Conservation (phyloP, 805 yeast species). For the Starmerella apis region DNA sequence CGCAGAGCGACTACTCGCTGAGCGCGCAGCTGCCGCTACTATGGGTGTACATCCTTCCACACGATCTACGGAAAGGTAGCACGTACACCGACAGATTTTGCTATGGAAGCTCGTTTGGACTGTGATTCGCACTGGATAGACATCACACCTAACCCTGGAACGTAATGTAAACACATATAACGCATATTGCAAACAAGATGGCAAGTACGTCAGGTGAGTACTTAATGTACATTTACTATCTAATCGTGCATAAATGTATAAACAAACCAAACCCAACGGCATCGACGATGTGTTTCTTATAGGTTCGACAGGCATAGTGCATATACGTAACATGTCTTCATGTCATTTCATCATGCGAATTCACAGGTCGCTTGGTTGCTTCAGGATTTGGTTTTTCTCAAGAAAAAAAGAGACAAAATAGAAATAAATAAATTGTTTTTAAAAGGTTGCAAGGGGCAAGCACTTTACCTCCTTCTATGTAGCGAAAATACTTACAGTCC, state of each 20-base stretch:
- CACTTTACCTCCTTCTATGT: too few relatives aligned
- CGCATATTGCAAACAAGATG: neutral
- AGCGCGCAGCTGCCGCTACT: slow-evolving; percentile 13
- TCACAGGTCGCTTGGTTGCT: too few relatives aligned
- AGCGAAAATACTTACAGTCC: too few relatives aligned
- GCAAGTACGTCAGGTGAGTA: neutral
- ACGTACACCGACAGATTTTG: too few relatives aligned
- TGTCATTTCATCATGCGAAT: too few relatives aligned
- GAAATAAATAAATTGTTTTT: too few relatives aligned
- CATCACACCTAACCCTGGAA: neutral
- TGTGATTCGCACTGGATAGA: too few relatives aligned
- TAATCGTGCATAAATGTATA: slow-evolving; percentile 9
- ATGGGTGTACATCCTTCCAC: slow-evolving; percentile 1
- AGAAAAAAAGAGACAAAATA: too few relatives aligned
- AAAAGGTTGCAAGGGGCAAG: too few relatives aligned
- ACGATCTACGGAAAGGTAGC: neutral
- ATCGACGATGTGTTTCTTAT: neutral
- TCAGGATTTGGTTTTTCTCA: too few relatives aligned
- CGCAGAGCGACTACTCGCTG: slow-evolving; percentile 16
- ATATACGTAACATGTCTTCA: neutral
- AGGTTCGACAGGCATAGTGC: neutral
- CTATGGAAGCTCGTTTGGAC: neutral
- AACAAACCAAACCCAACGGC: too few relatives aligned
- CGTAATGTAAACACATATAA: neutral
- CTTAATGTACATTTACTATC: neutral